These are phyloP conservation scores for Sphaerobolus stellatus DNA, from an alignment of 1,284 basidiomycete genomes.

Conservation along the genomic window DNA sequence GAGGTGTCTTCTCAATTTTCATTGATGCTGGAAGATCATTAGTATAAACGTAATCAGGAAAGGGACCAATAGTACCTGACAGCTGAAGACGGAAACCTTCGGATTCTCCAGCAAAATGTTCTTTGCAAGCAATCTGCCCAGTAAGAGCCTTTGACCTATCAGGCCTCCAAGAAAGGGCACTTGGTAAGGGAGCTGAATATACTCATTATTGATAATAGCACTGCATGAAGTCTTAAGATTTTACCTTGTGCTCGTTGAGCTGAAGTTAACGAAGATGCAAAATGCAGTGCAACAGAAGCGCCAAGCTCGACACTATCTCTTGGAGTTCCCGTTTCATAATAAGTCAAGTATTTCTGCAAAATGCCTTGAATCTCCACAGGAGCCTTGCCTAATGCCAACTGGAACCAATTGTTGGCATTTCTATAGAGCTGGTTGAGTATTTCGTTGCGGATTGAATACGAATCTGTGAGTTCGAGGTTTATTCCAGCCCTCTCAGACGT, in stretches of 20 bases:
- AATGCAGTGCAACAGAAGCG: slow-evolving; percentile 83
- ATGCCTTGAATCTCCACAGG: slow-evolving; percentile 93
- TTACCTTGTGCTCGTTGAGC: slow-evolving; percentile 77
- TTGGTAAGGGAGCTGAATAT: slow-evolving; percentile 56
- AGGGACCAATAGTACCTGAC: slow-evolving; percentile 45
- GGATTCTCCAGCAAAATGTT: slow-evolving; percentile 84
- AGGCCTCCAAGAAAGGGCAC: slow-evolving; percentile 58
- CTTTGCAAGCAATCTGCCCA: slow-evolving; percentile 82
- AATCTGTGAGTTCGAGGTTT: slow-evolving; percentile 82
- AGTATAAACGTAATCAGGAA: neutral
- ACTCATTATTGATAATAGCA: neutral
- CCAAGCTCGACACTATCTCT: slow-evolving; percentile 83
- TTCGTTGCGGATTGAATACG: slow-evolving; percentile 83
- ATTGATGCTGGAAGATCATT: slow-evolving; percentile 40
- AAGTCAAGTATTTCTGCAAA: slow-evolving; percentile 85
- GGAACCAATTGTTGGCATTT: slow-evolving; percentile 81
- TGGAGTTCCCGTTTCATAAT: slow-evolving; percentile 65
- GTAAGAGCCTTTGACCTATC: slow-evolving; percentile 77
- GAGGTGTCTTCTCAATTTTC: slow-evolving; percentile 61
- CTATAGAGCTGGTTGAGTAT: slow-evolving; percentile 76
- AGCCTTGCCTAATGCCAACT: slow-evolving; percentile 80
- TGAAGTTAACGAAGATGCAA: slow-evolving; percentile 77
- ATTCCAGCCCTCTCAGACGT: slow-evolving; percentile 76
- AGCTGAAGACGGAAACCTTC: slow-evolving; percentile 78
- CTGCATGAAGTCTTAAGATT: slow-evolving; percentile 13